These are phyloP conservation scores for Jatropha curcas DNA, from an alignment of 345 rosid species.

Conservation along the genomic window DNA sequence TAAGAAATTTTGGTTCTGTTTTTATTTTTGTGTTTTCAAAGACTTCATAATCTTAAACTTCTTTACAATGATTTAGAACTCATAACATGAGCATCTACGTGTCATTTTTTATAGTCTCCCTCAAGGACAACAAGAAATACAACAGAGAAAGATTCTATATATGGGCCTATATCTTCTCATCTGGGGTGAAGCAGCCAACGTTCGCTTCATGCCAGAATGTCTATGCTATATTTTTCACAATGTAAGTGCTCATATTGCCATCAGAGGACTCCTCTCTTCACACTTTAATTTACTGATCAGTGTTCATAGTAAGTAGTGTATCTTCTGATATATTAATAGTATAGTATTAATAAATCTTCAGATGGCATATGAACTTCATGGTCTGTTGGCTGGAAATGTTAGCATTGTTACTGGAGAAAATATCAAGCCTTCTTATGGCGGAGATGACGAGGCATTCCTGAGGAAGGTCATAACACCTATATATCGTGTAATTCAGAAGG, in stretches of 20 bases:
- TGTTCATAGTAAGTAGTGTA: slow-evolving; percentile 1
- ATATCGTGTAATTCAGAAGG: slow-evolving; percentile 80
- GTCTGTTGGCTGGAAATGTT: slow-evolving; percentile 95
- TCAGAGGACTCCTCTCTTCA: slow-evolving; percentile 7
- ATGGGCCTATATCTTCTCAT: slow-evolving; percentile 95
- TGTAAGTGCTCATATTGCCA: slow-evolving; percentile 46
- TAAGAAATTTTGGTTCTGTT: neutral
- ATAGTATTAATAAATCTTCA: slow-evolving; percentile 32
- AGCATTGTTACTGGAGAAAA: slow-evolving; percentile 98
- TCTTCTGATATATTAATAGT: neutral
- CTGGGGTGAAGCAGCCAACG: slow-evolving; percentile 98
- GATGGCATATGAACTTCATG: slow-evolving; percentile 99
- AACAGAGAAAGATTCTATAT: slow-evolving; percentile 87
- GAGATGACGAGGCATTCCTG: slow-evolving; percentile 93
- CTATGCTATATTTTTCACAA: slow-evolving; percentile 93
- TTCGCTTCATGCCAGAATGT: slow-evolving; percentile 96
- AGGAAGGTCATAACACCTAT: slow-evolving; percentile 90
- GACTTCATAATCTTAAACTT: slow-evolving; percentile 7
- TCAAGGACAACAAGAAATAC: slow-evolving; percentile 81
- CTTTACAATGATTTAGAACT: neutral
- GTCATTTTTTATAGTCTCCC: slow-evolving; percentile 64
- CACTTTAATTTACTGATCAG: slow-evolving; percentile 5
- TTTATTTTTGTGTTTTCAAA: neutral
- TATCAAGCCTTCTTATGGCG: slow-evolving; percentile 96
- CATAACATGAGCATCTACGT: slow-evolving; percentile 6